Evolutionary conservation across 805 yeast genomes (phyloP).

Genomic region (Lachancea mirantina): DNA sequence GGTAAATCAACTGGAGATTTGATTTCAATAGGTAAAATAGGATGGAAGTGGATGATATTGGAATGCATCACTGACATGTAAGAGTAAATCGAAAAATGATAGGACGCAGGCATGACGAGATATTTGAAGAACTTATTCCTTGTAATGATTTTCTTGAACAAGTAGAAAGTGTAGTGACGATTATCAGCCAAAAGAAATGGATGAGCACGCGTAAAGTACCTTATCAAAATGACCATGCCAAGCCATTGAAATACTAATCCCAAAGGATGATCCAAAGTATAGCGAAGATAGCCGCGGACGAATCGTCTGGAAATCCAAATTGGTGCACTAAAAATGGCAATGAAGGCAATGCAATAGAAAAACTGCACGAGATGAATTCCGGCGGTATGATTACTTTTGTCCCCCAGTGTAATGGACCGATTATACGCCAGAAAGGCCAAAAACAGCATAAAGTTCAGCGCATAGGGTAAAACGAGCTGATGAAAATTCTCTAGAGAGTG

Average conservation of each 20-base stretch:
- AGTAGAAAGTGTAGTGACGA: constrained; percentile 85
- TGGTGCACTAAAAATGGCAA: constrained; percentile 63
- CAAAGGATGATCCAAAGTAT: constrained; percentile 29
- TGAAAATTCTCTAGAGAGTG: constrained; percentile 32
- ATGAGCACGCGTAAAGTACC: constrained; percentile 66
- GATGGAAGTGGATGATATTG: constrained; percentile 32
- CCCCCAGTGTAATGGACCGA: constrained; percentile 88
- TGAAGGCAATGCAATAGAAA: constrained; percentile 66
- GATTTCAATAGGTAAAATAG: constrained; percentile 32
- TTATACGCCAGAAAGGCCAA: constrained; percentile 52
- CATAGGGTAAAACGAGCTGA: constrained; percentile 41
- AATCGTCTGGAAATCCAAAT: constrained; percentile 51
- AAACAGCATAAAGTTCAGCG: constrained; percentile 47
- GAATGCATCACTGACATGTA: constrained; percentile 33
- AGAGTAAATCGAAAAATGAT: constrained; percentile 50
- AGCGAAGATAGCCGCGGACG: constrained; percentile 35
- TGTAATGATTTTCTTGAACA: constrained; percentile 59
- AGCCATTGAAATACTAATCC: too few species aligned
- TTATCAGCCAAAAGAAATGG: constrained; percentile 92
- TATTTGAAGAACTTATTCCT: constrained; percentile 41
- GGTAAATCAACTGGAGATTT: constrained; percentile 33
- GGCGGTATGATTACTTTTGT: constrained; percentile 73
- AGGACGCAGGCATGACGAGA: constrained; percentile 52
- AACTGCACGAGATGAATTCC: constrained; percentile 72
- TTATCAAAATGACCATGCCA: constrained; percentile 39